Evolutionary conservation across 768 basidiomycete genomes (phyloP).

Genomic region (Naganishia kalamii): DNA sequence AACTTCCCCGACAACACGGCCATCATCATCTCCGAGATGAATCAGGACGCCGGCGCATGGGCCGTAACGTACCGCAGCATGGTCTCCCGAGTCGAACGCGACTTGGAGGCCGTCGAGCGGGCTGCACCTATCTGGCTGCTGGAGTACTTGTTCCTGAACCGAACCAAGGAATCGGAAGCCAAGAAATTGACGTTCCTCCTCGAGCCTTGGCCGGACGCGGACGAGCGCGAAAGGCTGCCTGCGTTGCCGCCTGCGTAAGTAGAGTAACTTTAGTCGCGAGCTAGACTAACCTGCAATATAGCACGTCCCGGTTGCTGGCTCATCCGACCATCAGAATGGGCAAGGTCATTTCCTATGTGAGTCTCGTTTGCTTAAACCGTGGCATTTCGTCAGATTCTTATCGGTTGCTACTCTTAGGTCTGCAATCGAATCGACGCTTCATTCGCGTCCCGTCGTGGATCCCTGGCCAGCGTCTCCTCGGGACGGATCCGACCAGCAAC

Average conservation of each 20-base stretch:
- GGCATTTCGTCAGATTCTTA: neutral
- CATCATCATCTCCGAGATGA: slow-evolving; percentile 75
- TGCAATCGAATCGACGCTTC: slow-evolving; percentile 7
- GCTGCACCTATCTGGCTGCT: slow-evolving; percentile 80
- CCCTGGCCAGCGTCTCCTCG: slow-evolving; percentile 10
- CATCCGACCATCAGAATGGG: slow-evolving; percentile 75
- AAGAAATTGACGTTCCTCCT: slow-evolving; percentile 85
- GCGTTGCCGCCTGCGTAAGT: slow-evolving; percentile 80
- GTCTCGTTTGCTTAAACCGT: slow-evolving; percentile 33
- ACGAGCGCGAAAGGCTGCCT: slow-evolving; percentile 50
- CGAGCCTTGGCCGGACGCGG: slow-evolving; percentile 61
- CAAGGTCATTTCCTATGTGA: slow-evolving; percentile 75
- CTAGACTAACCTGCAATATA: neutral
- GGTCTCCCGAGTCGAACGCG: slow-evolving; percentile 56
- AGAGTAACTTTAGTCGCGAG: neutral
- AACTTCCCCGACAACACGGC: slow-evolving; percentile 57
- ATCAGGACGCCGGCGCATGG: slow-evolving; percentile 56
- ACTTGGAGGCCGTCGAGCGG: slow-evolving; percentile 60
- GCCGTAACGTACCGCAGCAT: slow-evolving; percentile 68
- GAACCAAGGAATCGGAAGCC: slow-evolving; percentile 49
- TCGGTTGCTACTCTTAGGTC: slow-evolving; percentile 18
- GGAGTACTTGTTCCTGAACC: slow-evolving; percentile 73
- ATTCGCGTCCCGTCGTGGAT: slow-evolving; percentile 2
- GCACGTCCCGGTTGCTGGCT: slow-evolving; percentile 66
- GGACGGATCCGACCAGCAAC: slow-evolving; percentile 11